Evolutionary conservation across 2,329 filamentous ascomycete species (phyloP).

Genomic region (Truncatella angustata): DNA sequence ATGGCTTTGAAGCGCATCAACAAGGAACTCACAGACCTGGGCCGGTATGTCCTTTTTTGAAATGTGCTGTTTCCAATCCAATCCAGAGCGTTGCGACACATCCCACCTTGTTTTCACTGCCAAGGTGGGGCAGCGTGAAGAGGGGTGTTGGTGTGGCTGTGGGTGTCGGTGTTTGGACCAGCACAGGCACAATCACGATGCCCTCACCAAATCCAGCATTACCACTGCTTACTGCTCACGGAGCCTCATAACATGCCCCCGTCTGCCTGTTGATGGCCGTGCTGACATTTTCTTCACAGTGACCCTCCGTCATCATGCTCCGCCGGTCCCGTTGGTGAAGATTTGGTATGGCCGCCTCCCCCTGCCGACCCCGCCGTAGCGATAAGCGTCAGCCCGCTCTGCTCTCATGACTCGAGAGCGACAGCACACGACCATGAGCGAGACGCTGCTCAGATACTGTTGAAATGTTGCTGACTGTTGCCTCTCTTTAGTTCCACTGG

Average conservation of each 20-base stretch:
- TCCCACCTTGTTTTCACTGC: slow-evolving; percentile 18
- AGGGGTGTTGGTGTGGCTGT: too few species aligned
- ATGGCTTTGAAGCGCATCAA: slow-evolving; percentile 95
- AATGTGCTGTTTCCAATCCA: too few species aligned
- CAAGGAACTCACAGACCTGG: slow-evolving; percentile 88
- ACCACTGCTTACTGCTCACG: background rate
- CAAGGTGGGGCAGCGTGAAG: slow-evolving; percentile 30
- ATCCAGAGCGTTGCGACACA: slow-evolving; percentile 15
- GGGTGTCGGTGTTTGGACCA: too few species aligned
- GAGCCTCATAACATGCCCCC: too few species aligned
- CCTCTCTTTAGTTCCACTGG: slow-evolving; percentile 88
- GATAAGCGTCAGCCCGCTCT: slow-evolving; percentile 18
- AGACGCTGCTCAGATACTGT: background rate
- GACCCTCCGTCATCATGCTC: slow-evolving; percentile 99
- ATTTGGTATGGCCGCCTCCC: slow-evolving; percentile 79
- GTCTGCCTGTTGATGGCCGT: slow-evolving; percentile 16
- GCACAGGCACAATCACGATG: slow-evolving; percentile 10
- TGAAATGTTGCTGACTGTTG: slow-evolving; percentile 28
- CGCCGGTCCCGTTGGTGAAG: slow-evolving; percentile 93
- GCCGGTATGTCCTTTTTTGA: slow-evolving; percentile 80
- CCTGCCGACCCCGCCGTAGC: slow-evolving; percentile 23
- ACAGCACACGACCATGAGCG: slow-evolving; percentile 1
- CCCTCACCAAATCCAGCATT: background rate
- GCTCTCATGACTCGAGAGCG: slow-evolving; percentile 16
- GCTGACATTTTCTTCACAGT: slow-evolving; percentile 50